Conservation (phyloP, 2,329 filamentous ascomycete species). For the Hymenotorrendiella dingleyae region DNA sequence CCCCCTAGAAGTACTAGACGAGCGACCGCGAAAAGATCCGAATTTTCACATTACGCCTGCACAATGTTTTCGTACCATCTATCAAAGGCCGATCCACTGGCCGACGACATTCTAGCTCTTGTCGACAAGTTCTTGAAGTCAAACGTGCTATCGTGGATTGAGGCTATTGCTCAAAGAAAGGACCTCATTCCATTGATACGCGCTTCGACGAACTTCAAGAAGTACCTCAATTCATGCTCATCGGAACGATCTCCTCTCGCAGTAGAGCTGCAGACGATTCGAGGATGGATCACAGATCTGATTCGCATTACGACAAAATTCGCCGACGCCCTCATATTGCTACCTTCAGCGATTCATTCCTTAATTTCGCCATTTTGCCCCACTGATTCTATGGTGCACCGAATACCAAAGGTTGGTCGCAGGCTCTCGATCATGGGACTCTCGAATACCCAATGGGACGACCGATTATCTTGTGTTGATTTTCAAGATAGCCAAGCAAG, state of each 20-base stretch:
- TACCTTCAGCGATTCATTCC: slow-evolving; percentile 31
- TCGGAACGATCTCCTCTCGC: slow-evolving; percentile 4
- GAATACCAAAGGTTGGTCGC: slow-evolving; percentile 1
- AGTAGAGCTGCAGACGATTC: slow-evolving; percentile 21
- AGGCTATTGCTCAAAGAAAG: slow-evolving; percentile 24
- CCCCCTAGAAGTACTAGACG: too few relatives aligned
- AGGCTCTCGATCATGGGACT: slow-evolving; percentile 22
- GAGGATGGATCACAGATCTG: slow-evolving; percentile 31
- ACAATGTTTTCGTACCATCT: slow-evolving; percentile 12
- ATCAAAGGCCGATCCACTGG: background rate
- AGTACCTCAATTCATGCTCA: slow-evolving; percentile 21
- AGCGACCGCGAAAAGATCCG: background rate
- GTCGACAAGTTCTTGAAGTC: background rate
- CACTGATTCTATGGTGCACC: slow-evolving; percentile 26
- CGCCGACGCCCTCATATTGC: slow-evolving; percentile 24
- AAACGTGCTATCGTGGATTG: slow-evolving; percentile 31
- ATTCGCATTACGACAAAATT: slow-evolving; percentile 32
- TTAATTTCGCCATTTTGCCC: slow-evolving; percentile 33
- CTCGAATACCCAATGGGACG: slow-evolving; percentile 30
- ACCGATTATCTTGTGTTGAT: slow-evolving; percentile 30
- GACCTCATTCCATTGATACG: slow-evolving; percentile 23
- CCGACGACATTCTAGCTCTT: slow-evolving; percentile 3
- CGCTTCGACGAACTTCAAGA: slow-evolving; percentile 29
- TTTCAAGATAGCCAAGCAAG: slow-evolving; percentile 24
- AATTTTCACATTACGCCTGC: slow-evolving; percentile 5